Conservation (phyloP, 2,329 filamentous ascomycete species). For the Fusarium graminum region DNA sequence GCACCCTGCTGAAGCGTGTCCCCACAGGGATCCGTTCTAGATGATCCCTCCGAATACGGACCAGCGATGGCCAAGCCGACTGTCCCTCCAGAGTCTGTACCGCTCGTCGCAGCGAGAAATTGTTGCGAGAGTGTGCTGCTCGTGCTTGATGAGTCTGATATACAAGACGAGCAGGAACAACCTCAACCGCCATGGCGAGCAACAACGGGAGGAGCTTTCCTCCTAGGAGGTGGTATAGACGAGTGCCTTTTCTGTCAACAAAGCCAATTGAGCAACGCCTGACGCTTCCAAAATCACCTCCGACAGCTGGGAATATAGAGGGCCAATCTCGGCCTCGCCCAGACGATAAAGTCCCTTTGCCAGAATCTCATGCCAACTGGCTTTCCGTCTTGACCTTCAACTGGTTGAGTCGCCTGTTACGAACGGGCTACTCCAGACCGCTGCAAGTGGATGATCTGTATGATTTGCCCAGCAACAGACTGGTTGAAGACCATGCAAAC, state of each 20-base stretch:
- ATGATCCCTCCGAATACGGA: constrained; percentile 17
- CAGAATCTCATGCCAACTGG: constrained; percentile 27
- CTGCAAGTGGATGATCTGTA: constrained; percentile 30
- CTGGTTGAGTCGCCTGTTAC: constrained; percentile 21
- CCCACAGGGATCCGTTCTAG: constrained; percentile 2
- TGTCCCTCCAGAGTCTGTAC: neutral
- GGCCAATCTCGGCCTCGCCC: neutral
- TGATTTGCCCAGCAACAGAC: constrained; percentile 22
- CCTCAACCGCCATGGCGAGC: constrained; percentile 39
- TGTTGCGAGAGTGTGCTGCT: neutral
- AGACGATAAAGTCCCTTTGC: constrained; percentile 10
- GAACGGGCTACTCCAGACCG: constrained; percentile 30
- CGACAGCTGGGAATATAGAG: constrained; percentile 21
- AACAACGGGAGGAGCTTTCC: constrained; percentile 46
- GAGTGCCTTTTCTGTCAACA: constrained; percentile 49
- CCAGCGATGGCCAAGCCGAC: neutral
- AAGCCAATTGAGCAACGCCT: constrained; percentile 21
- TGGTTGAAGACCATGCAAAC: constrained; percentile 30
- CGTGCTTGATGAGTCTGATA: neutral
- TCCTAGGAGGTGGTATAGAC: constrained; percentile 51
- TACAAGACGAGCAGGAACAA: neutral
- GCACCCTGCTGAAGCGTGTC: neutral
- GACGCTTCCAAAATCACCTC: constrained; percentile 1
- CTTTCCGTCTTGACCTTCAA: constrained; percentile 26
- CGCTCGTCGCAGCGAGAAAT: neutral